These are phyloP conservation scores for Gymnopilus junonius DNA, from an alignment of 768 basidiomycete species.

Conservation along the genomic window DNA sequence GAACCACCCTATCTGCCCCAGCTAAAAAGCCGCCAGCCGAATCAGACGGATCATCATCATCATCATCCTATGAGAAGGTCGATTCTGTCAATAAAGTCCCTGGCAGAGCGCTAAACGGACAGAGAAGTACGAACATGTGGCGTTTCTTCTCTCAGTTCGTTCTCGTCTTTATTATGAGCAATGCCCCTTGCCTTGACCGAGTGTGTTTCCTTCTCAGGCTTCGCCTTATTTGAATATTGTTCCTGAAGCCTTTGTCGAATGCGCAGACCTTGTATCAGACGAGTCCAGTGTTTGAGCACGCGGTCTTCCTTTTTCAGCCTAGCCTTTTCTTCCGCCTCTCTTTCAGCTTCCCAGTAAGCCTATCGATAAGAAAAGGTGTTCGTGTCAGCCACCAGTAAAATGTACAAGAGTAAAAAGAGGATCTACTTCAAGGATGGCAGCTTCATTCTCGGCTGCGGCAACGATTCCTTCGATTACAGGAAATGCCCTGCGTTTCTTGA, in stretches of 20 bases:
- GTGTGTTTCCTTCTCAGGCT: constrained; percentile 17
- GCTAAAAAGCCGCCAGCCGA: constrained; percentile 70
- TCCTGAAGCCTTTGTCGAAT: constrained; percentile 83
- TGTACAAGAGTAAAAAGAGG: constrained; percentile 13
- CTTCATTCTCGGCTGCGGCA: constrained; percentile 80
- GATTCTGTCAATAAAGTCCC: not conserved
- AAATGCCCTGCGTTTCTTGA: constrained; percentile 87
- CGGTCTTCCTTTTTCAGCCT: constrained; percentile 76
- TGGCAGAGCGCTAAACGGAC: not conserved
- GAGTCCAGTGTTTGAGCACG: constrained; percentile 86
- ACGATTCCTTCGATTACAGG: constrained; percentile 89
- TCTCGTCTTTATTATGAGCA: constrained; percentile 13
- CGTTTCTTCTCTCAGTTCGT: constrained; percentile 10
- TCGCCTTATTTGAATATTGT: constrained; percentile 60
- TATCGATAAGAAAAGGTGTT: constrained; percentile 32
- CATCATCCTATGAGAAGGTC: constrained; percentile 17
- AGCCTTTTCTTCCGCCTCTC: constrained; percentile 77
- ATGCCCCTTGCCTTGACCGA: constrained; percentile 7
- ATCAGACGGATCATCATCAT: constrained; percentile 22
- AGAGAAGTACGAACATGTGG: constrained; percentile 21
- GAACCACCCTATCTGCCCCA: constrained; percentile 73
- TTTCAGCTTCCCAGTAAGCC: constrained; percentile 88
- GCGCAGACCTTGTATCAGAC: constrained; percentile 85
- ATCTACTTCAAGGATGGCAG: constrained; percentile 70
- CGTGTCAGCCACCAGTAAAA: constrained; percentile 1